Conservation (phyloP, 306 rosid genomes). For the Quercus ilex region DNA sequence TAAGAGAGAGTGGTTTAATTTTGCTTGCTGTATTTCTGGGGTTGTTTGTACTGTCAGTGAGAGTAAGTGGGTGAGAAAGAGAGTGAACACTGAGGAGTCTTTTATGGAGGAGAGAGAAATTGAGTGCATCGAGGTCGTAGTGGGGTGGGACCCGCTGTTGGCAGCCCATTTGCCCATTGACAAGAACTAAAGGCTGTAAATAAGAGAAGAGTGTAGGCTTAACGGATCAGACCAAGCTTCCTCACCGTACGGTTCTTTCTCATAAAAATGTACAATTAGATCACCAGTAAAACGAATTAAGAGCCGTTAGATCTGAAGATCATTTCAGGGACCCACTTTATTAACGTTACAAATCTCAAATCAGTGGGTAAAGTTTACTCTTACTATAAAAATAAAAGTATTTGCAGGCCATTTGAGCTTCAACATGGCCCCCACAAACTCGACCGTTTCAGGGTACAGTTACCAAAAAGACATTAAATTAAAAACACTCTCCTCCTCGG, state of each 20-base stretch:
- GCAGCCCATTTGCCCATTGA: neutral
- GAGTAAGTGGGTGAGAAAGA: neutral
- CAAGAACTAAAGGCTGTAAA: neutral
- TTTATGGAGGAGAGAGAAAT: neutral
- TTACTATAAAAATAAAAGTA: too few relatives aligned
- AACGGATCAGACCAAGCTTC: neutral
- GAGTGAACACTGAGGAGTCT: neutral
- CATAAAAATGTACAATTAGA: too few relatives aligned
- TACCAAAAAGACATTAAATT: neutral
- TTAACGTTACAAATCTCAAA: too few relatives aligned
- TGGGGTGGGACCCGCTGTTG: conserved; percentile 27
- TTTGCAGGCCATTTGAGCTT: too few relatives aligned
- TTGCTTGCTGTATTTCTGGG: neutral
- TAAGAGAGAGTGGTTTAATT: neutral
- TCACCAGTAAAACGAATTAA: too few relatives aligned
- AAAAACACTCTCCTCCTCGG: neutral
- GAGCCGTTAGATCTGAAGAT: too few relatives aligned
- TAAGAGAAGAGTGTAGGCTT: neutral
- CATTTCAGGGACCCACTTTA: neutral
- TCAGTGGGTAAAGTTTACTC: too few relatives aligned
- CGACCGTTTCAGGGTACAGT: conserved; percentile 23
- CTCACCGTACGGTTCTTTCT: too few relatives aligned
- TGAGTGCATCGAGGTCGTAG: conserved; percentile 15
- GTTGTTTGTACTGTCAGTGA: conserved; percentile 4
- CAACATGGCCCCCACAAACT: conserved; percentile 24